phyloP scores from a whole-genome alignment of 2,329 filamentous ascomycete genomes.

The Microsporum canis region DNA sequence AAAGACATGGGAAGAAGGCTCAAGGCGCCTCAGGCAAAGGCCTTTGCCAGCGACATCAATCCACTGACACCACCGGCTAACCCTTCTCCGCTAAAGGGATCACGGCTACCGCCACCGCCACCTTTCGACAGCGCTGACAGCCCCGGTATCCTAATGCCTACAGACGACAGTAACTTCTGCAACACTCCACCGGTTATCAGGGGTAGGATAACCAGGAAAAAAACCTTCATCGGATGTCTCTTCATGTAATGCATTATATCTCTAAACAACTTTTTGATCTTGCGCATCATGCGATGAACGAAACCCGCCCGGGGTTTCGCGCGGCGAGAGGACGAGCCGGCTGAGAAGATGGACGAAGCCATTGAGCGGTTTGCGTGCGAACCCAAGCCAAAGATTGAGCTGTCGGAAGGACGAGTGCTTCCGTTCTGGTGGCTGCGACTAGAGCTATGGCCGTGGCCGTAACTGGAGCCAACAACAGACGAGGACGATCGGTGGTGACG shows the following conservation, averaged over 20 bases:
- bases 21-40: constrained; percentile 36
- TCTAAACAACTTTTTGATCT: constrained; percentile 66
- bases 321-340: constrained; percentile 58
- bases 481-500: constrained; percentile 19
- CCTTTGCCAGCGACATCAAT: constrained; percentile 41
- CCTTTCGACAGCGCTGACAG: constrained; percentile 27
- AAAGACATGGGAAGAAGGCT: not conserved
- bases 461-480: constrained; percentile 28
- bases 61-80: constrained; percentile 28
- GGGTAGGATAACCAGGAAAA: constrained; percentile 77
- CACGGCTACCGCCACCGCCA: constrained; percentile 17
- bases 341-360: constrained; percentile 35
- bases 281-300: constrained; percentile 58
- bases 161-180: constrained; percentile 61
- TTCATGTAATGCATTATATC: constrained; percentile 73
- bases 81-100: constrained; percentile 17
- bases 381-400: constrained; percentile 38
- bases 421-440: constrained; percentile 25
- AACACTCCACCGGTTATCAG: constrained; percentile 74
- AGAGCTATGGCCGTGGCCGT: not conserved
- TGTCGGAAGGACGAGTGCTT: constrained; percentile 31
- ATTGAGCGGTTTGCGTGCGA: constrained; percentile 18
- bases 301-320: constrained; percentile 68
- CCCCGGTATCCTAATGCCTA: constrained; percentile 65
- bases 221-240: constrained; percentile 74